Percentiles rank a stretch among this genome's conserved stretches.
Conservation (phyloP, 192 early-diverging fungal species). For the Podila minutissima region DNA sequence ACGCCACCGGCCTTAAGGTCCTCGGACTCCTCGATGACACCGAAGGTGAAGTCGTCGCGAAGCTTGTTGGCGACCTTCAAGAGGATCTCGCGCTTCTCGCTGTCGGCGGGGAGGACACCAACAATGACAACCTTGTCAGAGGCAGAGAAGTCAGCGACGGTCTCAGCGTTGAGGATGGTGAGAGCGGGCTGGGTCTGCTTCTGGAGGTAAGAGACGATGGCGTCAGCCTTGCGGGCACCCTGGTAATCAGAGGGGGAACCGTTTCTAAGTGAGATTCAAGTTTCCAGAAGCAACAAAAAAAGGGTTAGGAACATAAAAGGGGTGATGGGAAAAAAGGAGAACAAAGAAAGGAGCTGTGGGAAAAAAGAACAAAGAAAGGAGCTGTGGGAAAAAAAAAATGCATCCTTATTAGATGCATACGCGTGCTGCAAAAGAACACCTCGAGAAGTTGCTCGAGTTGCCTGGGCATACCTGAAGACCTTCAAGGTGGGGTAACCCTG, state of each 20-base stretch:
- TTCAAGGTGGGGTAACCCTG: slow-evolving; percentile 95
- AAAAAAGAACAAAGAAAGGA: too few relatives aligned
- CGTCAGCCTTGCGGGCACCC: slow-evolving; percentile 87
- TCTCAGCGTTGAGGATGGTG: slow-evolving; percentile 72
- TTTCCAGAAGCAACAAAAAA: neutral
- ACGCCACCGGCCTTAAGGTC: slow-evolving; percentile 68
- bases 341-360: too few relatives aligned
- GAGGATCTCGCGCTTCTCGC: slow-evolving; percentile 74
- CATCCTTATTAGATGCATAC: too few relatives aligned
- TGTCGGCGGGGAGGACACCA: slow-evolving; percentile 75
- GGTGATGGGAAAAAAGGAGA: neutral
- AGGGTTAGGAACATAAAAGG: neutral
- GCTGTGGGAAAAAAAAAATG: too few relatives aligned
- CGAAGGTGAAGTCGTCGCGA: slow-evolving; percentile 91
- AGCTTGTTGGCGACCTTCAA: slow-evolving; percentile 77
- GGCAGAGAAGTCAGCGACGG: slow-evolving; percentile 77
- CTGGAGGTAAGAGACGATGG: slow-evolving; percentile 93
- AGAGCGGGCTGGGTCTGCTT: slow-evolving; percentile 92
- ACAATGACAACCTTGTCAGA: slow-evolving; percentile 93
- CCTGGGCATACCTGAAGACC: slow-evolving; percentile 68
- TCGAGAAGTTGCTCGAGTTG: too few relatives aligned
- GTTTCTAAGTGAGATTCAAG: slow-evolving; percentile 39
- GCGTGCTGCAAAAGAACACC: too few relatives aligned
- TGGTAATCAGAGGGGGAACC: slow-evolving; percentile 81
- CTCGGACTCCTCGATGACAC: slow-evolving; percentile 72